Conservation (phyloP, 108 stramenopile genomes). For the Asterionellopsis glacialis region DNA sequence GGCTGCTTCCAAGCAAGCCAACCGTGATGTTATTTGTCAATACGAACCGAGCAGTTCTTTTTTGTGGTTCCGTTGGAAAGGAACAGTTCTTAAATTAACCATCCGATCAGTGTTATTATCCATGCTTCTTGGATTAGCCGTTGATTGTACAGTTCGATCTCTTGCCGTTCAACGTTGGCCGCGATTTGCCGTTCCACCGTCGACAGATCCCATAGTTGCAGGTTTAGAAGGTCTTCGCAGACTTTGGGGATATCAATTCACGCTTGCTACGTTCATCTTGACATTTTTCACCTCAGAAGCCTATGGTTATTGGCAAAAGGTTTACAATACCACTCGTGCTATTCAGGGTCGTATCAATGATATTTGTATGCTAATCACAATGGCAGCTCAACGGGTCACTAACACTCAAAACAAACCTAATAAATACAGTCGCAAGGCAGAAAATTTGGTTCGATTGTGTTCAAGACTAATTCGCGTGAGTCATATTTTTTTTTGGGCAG, state of each 20-base stretch:
- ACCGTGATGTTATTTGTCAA: constrained; percentile 40
- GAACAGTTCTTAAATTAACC: constrained; percentile 41
- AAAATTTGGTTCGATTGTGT: constrained; percentile 30
- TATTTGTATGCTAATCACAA: constrained; percentile 44
- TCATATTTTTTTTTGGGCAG: constrained; percentile 64
- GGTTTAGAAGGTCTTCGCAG: constrained; percentile 21
- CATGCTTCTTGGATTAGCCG: not conserved
- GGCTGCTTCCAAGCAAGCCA: constrained; percentile 17
- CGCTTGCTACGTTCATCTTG: constrained; percentile 40
- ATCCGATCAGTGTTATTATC: constrained; percentile 28
- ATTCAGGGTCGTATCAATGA: constrained; percentile 63
- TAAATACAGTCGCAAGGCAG: constrained; percentile 25
- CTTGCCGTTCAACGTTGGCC: constrained; percentile 13
- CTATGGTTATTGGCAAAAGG: constrained; percentile 40
- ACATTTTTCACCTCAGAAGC: constrained; percentile 52
- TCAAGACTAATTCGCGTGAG: constrained; percentile 37
- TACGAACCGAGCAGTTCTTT: constrained; percentile 43
- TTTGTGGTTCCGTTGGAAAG: constrained; percentile 51
- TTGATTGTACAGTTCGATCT: constrained; percentile 25
- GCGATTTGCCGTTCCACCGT: too few relatives aligned
- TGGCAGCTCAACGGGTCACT: constrained; percentile 22
- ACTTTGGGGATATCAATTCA: constrained; percentile 57
- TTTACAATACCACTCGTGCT: constrained; percentile 39
- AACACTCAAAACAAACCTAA: not conserved
- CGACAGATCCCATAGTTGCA: too few relatives aligned